Conservation (phyloP, 2,329 filamentous ascomycete genomes). For the Fusarium secorum region DNA sequence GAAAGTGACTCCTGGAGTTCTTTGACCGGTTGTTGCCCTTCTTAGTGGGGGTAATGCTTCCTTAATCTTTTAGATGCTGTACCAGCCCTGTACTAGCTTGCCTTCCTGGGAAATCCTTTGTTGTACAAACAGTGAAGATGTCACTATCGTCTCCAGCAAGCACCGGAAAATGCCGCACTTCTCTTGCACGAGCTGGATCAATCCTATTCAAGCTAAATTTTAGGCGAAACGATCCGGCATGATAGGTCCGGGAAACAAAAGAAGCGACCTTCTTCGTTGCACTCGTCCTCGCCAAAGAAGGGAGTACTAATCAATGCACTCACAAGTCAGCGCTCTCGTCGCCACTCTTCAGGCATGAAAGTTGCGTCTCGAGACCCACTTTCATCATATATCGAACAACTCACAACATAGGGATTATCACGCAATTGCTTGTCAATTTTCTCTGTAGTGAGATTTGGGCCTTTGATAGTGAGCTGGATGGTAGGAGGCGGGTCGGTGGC, state of each 20-base stretch:
- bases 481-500: no score
- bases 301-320: no score
- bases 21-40: conserved; percentile 70
- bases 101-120: conserved; percentile 88
- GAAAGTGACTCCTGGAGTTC: conserved; percentile 48
- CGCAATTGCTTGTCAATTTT: no score
- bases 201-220: conserved; percentile 78
- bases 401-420: no score
- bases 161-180: conserved; percentile 55
- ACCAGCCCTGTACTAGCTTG: conserved; percentile 76
- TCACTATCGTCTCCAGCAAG: conserved; percentile 64
- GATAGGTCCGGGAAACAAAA: not conserved
- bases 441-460: no score
- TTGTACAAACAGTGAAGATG: conserved; percentile 57
- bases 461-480: no score
- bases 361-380: no score
- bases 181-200: conserved; percentile 65
- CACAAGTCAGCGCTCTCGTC: no score
- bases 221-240: conserved; percentile 72
- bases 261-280: no score
- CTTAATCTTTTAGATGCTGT: conserved; percentile 77
- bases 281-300: no score
- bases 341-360: no score
- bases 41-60: conserved; percentile 83
- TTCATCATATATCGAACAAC: no score